These are phyloP conservation scores for Grosmannia huntii DNA, from an alignment of 2,329 filamentous ascomycete species.

Conservation along the genomic window DNA sequence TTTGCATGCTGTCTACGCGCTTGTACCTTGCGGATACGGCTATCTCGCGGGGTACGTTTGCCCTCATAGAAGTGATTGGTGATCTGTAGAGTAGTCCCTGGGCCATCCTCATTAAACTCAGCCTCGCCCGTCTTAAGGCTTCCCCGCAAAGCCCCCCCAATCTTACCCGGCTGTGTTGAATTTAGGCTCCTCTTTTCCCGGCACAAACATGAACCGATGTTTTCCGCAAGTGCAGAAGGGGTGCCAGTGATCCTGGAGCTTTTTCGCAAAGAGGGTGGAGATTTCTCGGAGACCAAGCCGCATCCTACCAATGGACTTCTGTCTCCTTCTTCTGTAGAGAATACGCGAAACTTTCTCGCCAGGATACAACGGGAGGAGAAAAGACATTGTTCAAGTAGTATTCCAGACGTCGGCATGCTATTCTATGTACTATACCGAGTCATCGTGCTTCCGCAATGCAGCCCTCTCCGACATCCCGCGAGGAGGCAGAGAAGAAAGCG, in stretches of 20 bases:
- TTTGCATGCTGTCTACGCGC: neutral
- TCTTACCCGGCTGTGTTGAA: neutral
- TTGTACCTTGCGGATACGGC: neutral
- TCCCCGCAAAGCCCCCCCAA: neutral
- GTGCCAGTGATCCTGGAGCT: neutral
- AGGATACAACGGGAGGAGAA: neutral
- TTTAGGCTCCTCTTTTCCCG: neutral
- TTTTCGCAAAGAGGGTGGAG: neutral
- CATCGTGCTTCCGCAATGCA: neutral
- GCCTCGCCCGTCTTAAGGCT: neutral
- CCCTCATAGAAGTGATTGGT: neutral
- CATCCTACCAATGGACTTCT: neutral
- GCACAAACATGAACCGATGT: neutral
- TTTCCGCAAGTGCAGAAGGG: neutral
- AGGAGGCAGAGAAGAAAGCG: neutral
- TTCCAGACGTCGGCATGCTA: neutral
- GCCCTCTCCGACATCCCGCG: neutral
- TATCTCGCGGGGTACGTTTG: neutral
- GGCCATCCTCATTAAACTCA: neutral
- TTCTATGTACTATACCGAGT: neutral
- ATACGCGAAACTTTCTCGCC: neutral
- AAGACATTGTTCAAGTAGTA: neutral
- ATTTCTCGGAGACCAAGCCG: neutral
- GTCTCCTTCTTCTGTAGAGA: neutral
- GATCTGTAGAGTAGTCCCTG: neutral